Conservation (phyloP, 148 eudicot species). For the Arbutus unedo region DNA sequence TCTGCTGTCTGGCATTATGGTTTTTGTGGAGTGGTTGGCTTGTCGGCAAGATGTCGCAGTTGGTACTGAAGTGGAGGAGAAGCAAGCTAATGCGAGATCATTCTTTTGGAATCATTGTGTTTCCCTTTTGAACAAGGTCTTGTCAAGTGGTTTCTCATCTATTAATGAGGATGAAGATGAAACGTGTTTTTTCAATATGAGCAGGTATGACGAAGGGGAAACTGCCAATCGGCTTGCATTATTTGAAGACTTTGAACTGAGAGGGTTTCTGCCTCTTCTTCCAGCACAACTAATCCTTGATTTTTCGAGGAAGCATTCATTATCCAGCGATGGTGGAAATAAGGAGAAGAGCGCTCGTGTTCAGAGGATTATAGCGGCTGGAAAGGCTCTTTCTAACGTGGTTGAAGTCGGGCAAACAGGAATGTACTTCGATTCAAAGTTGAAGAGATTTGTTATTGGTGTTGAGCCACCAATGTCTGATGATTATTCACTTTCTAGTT, state of each 20-base stretch:
- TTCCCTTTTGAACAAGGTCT: constrained; percentile 63
- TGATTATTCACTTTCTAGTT: constrained; percentile 29
- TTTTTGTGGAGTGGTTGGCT: constrained; percentile 95
- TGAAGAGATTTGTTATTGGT: constrained; percentile 63
- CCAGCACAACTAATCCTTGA: constrained; percentile 85
- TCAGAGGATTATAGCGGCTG: constrained; percentile 87
- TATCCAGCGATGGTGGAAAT: constrained; percentile 49
- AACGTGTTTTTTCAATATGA: constrained; percentile 63
- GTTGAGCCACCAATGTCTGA: constrained; percentile 40
- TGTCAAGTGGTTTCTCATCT: constrained; percentile 40
- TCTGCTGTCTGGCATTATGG: constrained; percentile 74
- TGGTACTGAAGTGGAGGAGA: constrained; percentile 64
- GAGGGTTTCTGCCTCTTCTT: constrained; percentile 84
- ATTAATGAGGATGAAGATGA: constrained; percentile 51
- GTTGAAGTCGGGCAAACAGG: constrained; percentile 56
- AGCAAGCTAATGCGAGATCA: constrained; percentile 55
- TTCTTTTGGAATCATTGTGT: constrained; percentile 72
- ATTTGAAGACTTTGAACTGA: constrained; percentile 87
- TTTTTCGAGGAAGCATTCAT: constrained; percentile 61
- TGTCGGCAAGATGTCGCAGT: constrained; percentile 63
- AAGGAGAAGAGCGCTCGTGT: constrained; percentile 69
- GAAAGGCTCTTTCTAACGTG: constrained; percentile 67
- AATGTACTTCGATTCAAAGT: constrained; percentile 53
- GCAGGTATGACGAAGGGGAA: constrained; percentile 78
- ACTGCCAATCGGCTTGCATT: constrained; percentile 66